Percentiles rank a stretch among this genome's conserved stretches.
phyloP scores from a whole-genome alignment of 495 filamentous ascomycete genomes.

The Penicillium cinerascens region DNA sequence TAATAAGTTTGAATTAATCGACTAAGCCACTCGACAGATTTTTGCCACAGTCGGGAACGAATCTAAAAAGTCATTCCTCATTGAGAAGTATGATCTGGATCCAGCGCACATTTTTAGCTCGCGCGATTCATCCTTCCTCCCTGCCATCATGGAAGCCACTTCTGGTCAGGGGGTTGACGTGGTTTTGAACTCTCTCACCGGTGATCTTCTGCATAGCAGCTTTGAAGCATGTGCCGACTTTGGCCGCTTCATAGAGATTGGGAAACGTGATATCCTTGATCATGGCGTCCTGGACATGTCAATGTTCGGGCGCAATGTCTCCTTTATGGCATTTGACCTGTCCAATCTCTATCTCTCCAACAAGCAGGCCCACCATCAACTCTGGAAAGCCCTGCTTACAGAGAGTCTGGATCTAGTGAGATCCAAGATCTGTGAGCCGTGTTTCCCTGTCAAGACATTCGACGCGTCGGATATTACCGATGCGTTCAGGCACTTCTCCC shows the following conservation, averaged over 20 bases:
- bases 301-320: conserved; percentile 18
- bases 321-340: conserved; percentile 22
- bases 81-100: not conserved
- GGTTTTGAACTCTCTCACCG: not conserved
- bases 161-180: not conserved
- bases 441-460: too few relatives aligned
- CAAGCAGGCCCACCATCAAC: not conserved
- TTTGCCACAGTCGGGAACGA: not conserved
- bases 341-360: not conserved
- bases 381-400: not conserved
- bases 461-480: too few relatives aligned
- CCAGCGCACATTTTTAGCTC: not conserved
- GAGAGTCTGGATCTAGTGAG: too few relatives aligned
- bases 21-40: too few relatives aligned
- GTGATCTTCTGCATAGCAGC: not conserved
- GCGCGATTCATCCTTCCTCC: not conserved
- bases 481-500: too few relatives aligned
- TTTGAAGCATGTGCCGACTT: conserved; percentile 30
- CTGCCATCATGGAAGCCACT: not conserved
- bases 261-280: conserved; percentile 35
- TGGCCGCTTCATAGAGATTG: conserved; percentile 52
- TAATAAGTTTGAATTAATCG: too few relatives aligned
- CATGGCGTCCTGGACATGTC: conserved; percentile 19
- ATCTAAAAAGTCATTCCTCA: not conserved
- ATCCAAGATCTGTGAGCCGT: not conserved